Evolutionary conservation across 2,329 filamentous ascomycete species (phyloP).

Genomic region (Nemania bipapillata): DNA sequence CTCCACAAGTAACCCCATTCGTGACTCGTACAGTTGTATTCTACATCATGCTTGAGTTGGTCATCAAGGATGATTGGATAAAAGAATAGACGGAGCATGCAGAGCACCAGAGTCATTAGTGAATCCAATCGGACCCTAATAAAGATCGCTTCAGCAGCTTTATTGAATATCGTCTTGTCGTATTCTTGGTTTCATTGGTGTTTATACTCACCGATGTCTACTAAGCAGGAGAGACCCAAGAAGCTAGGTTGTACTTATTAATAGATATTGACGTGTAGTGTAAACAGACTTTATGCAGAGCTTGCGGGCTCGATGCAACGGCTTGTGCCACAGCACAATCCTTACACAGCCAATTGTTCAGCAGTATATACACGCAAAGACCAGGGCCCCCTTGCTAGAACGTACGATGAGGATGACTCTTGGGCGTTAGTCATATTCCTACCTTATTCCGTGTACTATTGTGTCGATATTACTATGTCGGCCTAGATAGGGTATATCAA

Average conservation of each 20-base stretch:
- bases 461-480: not conserved
- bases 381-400: not conserved
- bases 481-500: not conserved
- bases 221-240: not conserved
- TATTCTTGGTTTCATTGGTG: not conserved
- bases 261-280: not conserved
- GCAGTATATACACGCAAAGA: not conserved
- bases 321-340: not conserved
- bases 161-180: not conserved
- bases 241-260: too few relatives aligned
- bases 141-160: not conserved
- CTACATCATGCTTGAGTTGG: too few relatives aligned
- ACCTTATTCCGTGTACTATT: not conserved
- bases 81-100: too few relatives aligned
- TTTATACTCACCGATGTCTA: not conserved
- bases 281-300: not conserved
- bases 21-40: too few relatives aligned
- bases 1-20: too few relatives aligned
- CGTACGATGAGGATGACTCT: not conserved
- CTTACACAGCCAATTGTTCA: not conserved
- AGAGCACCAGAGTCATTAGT: too few relatives aligned
- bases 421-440: not conserved
- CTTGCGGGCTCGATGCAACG: not conserved
- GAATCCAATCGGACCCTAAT: too few relatives aligned
- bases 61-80: too few relatives aligned